Evolutionary conservation across 2,329 filamentous ascomycete genomes (phyloP).

Genomic region (Keithomyces neogunnii): DNA sequence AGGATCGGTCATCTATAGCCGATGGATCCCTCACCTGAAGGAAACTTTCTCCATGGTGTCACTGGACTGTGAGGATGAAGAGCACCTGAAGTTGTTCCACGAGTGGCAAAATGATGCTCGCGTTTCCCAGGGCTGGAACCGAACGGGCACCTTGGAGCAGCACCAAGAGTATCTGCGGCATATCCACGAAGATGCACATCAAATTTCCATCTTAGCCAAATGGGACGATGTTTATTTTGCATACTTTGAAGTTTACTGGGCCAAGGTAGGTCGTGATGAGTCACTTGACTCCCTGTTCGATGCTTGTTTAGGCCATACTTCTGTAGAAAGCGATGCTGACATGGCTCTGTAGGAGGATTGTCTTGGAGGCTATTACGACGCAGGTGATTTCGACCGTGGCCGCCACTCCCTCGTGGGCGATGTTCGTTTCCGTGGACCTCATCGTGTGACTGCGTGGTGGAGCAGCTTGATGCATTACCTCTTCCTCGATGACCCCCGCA

Average conservation of each 20-base stretch:
- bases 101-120: conserved; percentile 78
- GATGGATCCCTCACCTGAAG: conserved; percentile 66
- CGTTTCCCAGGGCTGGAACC: conserved; percentile 72
- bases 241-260: conserved; percentile 78
- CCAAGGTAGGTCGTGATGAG: conserved; percentile 33
- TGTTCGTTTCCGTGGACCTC: conserved; percentile 49
- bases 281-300: neutral
- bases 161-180: conserved; percentile 63
- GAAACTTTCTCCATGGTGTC: conserved; percentile 74
- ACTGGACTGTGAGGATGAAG: conserved; percentile 54
- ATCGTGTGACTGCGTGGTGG: conserved; percentile 55
- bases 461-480: conserved; percentile 54
- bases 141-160: conserved; percentile 66
- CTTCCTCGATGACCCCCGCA: conserved; percentile 53
- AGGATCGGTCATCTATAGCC: conserved; percentile 65
- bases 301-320: no score
- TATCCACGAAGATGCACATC: conserved; percentile 63
- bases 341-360: conserved; percentile 37
- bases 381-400: conserved; percentile 48
- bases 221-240: conserved; percentile 66
- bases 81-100: conserved; percentile 65
- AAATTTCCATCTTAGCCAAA: conserved; percentile 58
- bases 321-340: neutral
- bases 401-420: conserved; percentile 52
- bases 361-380: conserved; percentile 46